Percentiles rank a stretch among this genome's conserved stretches.
Evolutionary conservation across 2,329 filamentous ascomycete species (phyloP).

Genomic region (Diplodia scrobiculata): DNA sequence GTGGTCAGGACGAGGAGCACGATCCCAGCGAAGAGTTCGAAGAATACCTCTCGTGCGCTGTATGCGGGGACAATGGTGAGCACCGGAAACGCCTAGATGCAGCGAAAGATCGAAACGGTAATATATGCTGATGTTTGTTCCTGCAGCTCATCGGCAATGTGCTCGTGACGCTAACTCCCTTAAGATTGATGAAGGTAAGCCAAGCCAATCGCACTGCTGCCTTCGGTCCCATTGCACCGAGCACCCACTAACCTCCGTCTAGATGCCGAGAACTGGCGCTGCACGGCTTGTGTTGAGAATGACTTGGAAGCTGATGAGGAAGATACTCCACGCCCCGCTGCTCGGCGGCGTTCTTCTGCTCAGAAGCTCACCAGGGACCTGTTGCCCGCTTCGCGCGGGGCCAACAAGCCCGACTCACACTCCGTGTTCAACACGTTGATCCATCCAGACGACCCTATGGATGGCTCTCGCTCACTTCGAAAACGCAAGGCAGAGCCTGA

Average conservation of each 20-base stretch:
- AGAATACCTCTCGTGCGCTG: constrained; percentile 71
- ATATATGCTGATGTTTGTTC: constrained; percentile 48
- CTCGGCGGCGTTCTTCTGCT: constrained; percentile 59
- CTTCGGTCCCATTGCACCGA: constrained; percentile 29
- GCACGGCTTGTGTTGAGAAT: constrained; percentile 59
- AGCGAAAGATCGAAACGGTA: not conserved
- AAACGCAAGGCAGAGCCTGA: constrained; percentile 81
- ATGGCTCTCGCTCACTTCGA: constrained; percentile 74
- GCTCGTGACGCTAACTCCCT: constrained; percentile 71
- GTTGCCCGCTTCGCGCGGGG: constrained; percentile 67
- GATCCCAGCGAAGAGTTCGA: constrained; percentile 82
- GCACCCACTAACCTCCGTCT: constrained; percentile 27
- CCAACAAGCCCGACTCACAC: constrained; percentile 68
- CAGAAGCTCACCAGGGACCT: constrained; percentile 71
- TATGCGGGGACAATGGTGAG: constrained; percentile 82
- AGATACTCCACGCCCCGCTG: constrained; percentile 47
- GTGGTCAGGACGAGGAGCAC: constrained; percentile 77
- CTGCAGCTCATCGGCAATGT: constrained; percentile 85
- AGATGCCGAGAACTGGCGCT: constrained; percentile 65
- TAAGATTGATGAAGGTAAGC: constrained; percentile 64
- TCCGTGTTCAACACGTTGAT: constrained; percentile 76
- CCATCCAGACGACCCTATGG: constrained; percentile 70
- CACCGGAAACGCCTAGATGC: constrained; percentile 34
- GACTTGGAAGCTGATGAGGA: constrained; percentile 51
- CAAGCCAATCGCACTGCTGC: constrained; percentile 32